Conservation (phyloP, 1,284 basidiomycete species). For the Vanrija pseudolonga region DNA sequence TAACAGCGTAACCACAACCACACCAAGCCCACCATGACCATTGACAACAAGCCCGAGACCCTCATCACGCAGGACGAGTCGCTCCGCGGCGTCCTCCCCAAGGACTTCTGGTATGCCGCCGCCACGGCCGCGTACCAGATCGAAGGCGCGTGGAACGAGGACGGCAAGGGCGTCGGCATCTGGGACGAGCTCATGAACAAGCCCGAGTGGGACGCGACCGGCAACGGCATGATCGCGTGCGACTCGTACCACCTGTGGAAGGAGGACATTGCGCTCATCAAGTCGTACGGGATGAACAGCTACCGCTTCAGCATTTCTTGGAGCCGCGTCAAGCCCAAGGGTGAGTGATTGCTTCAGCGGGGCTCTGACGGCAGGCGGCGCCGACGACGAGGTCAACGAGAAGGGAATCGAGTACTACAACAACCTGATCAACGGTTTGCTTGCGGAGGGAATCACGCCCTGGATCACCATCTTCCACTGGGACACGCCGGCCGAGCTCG, state of each 20-base stretch:
- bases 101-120: slow-evolving; percentile 67
- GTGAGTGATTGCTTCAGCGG: slow-evolving; percentile 20
- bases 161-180: slow-evolving; percentile 23
- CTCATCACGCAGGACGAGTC: slow-evolving; percentile 12
- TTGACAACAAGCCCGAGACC: not conserved
- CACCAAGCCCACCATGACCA: not conserved
- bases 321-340: slow-evolving; percentile 65
- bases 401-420: slow-evolving; percentile 63
- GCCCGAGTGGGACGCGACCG: slow-evolving; percentile 42
- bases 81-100: slow-evolving; percentile 36
- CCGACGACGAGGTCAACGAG: slow-evolving; percentile 62
- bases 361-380: slow-evolving; percentile 45
- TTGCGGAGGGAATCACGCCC: slow-evolving; percentile 53
- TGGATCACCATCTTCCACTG: slow-evolving; percentile 50
- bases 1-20: no score
- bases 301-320: slow-evolving; percentile 65
- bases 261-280: slow-evolving; percentile 64
- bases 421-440: slow-evolving; percentile 58
- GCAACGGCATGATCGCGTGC: slow-evolving; percentile 22
- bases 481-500: slow-evolving; percentile 66
- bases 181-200: slow-evolving; percentile 62
- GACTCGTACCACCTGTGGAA: slow-evolving; percentile 54
- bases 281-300: slow-evolving; percentile 56
- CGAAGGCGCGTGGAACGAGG: slow-evolving; percentile 25
- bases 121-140: slow-evolving; percentile 54